Percentiles rank a stretch among this genome's conserved stretches.
Conservation (phyloP, 2,329 filamentous ascomycete species). For the Didymella keratinophila region DNA sequence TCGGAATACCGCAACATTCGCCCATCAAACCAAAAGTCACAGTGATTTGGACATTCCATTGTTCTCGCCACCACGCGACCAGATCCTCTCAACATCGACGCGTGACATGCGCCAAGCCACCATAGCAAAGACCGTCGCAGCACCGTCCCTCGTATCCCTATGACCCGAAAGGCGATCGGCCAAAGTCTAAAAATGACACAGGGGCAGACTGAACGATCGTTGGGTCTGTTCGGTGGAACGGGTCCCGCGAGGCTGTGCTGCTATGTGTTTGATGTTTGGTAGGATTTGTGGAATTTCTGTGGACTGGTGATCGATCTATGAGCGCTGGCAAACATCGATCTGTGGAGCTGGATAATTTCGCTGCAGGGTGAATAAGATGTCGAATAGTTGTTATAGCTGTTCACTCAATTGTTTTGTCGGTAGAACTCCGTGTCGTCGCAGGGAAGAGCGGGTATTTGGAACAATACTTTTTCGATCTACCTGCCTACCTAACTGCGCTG, state of each 20-base stretch:
- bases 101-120: constrained; percentile 15
- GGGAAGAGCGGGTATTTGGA: background rate
- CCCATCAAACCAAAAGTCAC: no score
- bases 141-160: background rate
- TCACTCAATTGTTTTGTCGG: no score
- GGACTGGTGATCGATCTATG: background rate
- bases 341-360: background rate
- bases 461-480: constrained; percentile 8
- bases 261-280: background rate
- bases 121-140: no score
- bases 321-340: background rate
- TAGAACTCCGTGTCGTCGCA: background rate
- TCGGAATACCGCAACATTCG: no score
- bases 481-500: constrained; percentile 12
- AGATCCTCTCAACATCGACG: background rate
- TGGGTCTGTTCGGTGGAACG: background rate
- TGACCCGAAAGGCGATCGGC: background rate
- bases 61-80: background rate
- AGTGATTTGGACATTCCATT: no score
- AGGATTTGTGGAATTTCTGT: background rate
- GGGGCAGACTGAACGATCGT: background rate
- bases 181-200: constrained; percentile 12
- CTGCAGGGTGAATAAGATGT: no score
- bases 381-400: no score
- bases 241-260: background rate